A percentile compares a stretch with the other conserved stretches of the same genome.
Evolutionary conservation across 1,284 basidiomycete species (phyloP).

Genomic region (Cryptococcus wingfieldii): DNA sequence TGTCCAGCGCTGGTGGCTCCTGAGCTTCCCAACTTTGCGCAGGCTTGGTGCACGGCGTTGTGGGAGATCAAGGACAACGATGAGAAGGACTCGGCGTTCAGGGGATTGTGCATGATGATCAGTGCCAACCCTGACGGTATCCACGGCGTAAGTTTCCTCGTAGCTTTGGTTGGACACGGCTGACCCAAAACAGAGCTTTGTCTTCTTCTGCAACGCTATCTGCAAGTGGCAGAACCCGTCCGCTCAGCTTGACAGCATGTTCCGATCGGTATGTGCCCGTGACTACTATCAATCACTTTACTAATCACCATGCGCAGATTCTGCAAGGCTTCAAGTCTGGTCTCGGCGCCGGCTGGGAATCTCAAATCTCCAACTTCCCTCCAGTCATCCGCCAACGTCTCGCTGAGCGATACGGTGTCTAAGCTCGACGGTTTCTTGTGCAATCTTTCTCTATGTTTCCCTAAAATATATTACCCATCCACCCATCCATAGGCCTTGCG

Average conservation of each 20-base stretch:
- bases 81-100: constrained; percentile 99
- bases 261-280: constrained; percentile 55
- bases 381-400: constrained; percentile 43
- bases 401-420: constrained; percentile 46
- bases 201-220: constrained; percentile 97
- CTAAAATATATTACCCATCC: constrained; percentile 1
- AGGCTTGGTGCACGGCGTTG: constrained; percentile 93
- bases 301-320: constrained; percentile 22
- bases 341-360: constrained; percentile 44
- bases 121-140: constrained; percentile 89
- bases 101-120: constrained; percentile 93
- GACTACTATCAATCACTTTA: neutral
- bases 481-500: constrained; percentile 11
- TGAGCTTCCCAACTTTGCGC: constrained; percentile 82
- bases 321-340: constrained; percentile 46
- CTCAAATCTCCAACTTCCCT: constrained; percentile 37
- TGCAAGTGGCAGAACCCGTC: constrained; percentile 89
- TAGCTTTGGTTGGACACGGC: neutral
- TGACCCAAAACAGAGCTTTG: constrained; percentile 61
- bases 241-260: constrained; percentile 82
- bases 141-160: constrained; percentile 61
- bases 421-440: constrained; percentile 3
- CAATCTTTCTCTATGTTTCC: neutral
- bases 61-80: constrained; percentile 99
- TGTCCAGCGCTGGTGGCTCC: constrained; percentile 85